A percentile compares a stretch with the other conserved stretches of the same genome.
phyloP scores from a whole-genome alignment of 2,329 filamentous ascomycete species.

The Fusarium caatingaense region DNA sequence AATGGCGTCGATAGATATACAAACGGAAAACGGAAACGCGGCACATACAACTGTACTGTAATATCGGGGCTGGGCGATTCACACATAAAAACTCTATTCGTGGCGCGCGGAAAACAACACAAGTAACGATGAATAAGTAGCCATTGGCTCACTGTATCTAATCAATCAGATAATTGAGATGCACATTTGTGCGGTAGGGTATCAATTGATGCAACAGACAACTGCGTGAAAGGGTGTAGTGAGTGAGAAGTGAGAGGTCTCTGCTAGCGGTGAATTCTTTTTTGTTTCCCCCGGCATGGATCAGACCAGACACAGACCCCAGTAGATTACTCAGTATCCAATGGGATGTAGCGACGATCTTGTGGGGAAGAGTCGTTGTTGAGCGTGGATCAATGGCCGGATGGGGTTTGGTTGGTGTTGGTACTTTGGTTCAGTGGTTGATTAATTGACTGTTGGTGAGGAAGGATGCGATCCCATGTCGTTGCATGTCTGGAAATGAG shows the following conservation, averaged over 20 bases:
- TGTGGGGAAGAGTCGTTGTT: conserved; percentile 32
- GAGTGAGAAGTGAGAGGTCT: conserved; percentile 8
- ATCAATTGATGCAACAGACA: conserved; percentile 10
- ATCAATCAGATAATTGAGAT: conserved; percentile 5
- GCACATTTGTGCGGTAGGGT: conserved; percentile 1
- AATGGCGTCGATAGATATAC: not conserved
- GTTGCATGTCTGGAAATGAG: not conserved
- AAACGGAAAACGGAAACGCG: conserved; percentile 8
- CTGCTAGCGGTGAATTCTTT: conserved; percentile 35
- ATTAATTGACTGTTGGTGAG: not conserved
- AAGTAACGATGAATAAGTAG: conserved; percentile 7
- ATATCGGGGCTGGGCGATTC: conserved; percentile 22
- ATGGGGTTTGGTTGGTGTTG: conserved; percentile 33
- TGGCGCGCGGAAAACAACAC: conserved; percentile 3
- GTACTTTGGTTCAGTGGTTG: conserved; percentile 18
- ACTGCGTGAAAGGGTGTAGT: conserved; percentile 2
- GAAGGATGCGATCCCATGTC: conserved; percentile 8
- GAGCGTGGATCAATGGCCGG: conserved; percentile 33
- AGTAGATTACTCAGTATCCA: conserved; percentile 19
- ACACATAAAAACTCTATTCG: conserved; percentile 28
- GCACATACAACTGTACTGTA: conserved; percentile 17
- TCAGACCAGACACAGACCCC: conserved; percentile 17
- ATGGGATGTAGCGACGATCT: conserved; percentile 13
- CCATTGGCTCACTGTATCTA: conserved; percentile 21
- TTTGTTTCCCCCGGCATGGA: not conserved